Evolutionary conservation across 352 stramenopile genomes (phyloP), one percentile per base, ranked within the genome.

Genomic region (Pythium aquatile): DNA sequence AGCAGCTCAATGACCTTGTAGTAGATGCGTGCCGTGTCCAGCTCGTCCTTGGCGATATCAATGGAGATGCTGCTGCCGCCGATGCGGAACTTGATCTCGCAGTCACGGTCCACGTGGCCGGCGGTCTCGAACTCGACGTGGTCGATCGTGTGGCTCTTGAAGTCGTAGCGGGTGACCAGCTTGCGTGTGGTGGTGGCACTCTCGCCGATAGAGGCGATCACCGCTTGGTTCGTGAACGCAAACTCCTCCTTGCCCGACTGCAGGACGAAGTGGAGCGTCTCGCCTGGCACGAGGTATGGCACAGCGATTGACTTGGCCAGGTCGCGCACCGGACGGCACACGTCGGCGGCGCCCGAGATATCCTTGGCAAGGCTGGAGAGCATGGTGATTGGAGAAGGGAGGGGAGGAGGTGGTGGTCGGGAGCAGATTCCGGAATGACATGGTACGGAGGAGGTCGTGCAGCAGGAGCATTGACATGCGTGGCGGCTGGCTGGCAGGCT

Each of bases 1-100:
- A 88, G 62, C 29, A 85, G 53, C 61, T 76, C 70, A n/a, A 88
- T 53, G 20, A 85, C 77, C 63, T 85, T 85, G 77, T 83, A 85
- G 57, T 82, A 81, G 6, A 75, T 59, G 24, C 65, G 58, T 35
- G 68, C 69, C 0, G 61, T 68, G 1, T 51, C 53, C 16, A 76
- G 66, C 7, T 89, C 74, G 13, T 55, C 63, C 42, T 73, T 82
- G 30, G 69, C 70, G 44, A 89, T 74, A 49, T 85, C 77, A 46
- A 89, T 85, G 1, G 78, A 87, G 17, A 85, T 64, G 2, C 17
- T 11, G 39, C 77, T 68, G 20, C 24, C 37, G 4, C 74, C 76
- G 39, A 84, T 79, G n/a, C 61, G 17, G 52, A 89, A 84, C 60
- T 85, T 87, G 72, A 87, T 78, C 59, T 86, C 75, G 48, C 75